Percentiles rank a stretch among this genome's conserved stretches.
phyloP scores from a whole-genome alignment of 352 stramenopile genomes.

The Globisporangium viniferum region DNA sequence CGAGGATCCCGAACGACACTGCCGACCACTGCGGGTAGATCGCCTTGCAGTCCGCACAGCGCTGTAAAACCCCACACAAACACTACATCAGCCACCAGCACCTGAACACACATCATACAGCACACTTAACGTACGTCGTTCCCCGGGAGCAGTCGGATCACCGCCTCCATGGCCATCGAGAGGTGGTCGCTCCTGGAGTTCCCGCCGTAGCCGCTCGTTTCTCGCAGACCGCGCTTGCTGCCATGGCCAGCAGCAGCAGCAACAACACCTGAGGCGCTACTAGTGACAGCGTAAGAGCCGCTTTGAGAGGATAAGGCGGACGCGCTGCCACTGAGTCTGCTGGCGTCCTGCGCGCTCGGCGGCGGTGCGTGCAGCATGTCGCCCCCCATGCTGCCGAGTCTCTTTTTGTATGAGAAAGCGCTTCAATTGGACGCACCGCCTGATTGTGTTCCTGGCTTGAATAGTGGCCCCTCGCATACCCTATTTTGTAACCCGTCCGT shows the following conservation, averaged over 20 bases:
- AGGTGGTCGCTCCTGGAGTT: constrained; percentile 27
- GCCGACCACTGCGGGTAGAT: constrained; percentile 79
- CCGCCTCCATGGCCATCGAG: constrained; percentile 44
- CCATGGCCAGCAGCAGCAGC: not conserved
- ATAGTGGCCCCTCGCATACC: not conserved
- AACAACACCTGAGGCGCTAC: not conserved
- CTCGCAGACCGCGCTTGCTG: constrained; percentile 1
- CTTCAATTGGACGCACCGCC: not conserved
- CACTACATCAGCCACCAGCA: not conserved
- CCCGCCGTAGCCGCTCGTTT: constrained; percentile 6
- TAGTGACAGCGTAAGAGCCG: not conserved
- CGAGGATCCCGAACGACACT: constrained; percentile 80
- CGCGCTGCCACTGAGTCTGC: not conserved
- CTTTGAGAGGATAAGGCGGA: not conserved
- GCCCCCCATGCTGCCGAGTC: not conserved
- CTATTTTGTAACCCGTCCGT: not conserved
- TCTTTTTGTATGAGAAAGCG: not conserved
- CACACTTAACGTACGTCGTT: constrained; percentile 56
- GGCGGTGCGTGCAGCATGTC: constrained; percentile 2
- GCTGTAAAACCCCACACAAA: constrained; percentile 24
- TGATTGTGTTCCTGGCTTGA: not conserved
- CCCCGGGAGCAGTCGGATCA: constrained; percentile 61
- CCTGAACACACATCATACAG: not conserved
- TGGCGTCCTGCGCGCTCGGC: not conserved
- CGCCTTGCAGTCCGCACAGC: constrained; percentile 78